Evolutionary conservation across 345 rosid genomes (phyloP).

Genomic region (Eucalyptus marginata): DNA sequence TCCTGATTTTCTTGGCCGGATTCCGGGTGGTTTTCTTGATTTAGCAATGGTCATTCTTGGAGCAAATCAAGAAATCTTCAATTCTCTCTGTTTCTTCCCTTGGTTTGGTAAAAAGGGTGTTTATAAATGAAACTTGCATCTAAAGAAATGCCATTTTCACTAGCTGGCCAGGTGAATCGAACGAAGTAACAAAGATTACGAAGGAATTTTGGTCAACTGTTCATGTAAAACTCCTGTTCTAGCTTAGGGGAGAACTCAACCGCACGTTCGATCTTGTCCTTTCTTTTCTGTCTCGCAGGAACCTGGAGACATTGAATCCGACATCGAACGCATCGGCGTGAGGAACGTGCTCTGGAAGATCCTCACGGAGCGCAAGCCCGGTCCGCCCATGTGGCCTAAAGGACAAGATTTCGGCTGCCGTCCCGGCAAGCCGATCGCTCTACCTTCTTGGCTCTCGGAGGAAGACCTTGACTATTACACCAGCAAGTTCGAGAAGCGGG

Average conservation of each 20-base stretch:
- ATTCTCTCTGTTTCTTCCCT: background rate
- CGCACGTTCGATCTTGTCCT: background rate
- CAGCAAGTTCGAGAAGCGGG: constrained; percentile 25
- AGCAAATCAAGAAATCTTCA: background rate
- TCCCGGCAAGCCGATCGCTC: background rate
- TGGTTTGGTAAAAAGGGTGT: background rate
- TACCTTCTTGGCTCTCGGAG: constrained; percentile 66
- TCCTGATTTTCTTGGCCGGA: background rate
- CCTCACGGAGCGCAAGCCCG: constrained; percentile 22
- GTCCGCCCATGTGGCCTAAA: constrained; percentile 38
- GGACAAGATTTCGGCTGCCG: constrained; percentile 14
- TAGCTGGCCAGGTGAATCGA: background rate
- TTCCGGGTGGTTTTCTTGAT: background rate
- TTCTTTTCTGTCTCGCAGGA: constrained; percentile 9
- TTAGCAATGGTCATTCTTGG: background rate
- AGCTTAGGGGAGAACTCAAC: background rate
- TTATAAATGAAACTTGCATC: background rate
- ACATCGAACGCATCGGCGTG: constrained; percentile 22
- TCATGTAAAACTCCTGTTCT: background rate
- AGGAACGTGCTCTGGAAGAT: constrained; percentile 25
- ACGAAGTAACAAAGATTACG: background rate
- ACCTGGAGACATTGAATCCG: constrained; percentile 48
- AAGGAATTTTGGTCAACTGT: background rate
- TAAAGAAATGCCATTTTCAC: background rate
- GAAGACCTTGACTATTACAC: constrained; percentile 41